These are phyloP conservation scores for Dendrobium nobile DNA, from an alignment of 106 monocot species.

Conservation along the genomic window DNA sequence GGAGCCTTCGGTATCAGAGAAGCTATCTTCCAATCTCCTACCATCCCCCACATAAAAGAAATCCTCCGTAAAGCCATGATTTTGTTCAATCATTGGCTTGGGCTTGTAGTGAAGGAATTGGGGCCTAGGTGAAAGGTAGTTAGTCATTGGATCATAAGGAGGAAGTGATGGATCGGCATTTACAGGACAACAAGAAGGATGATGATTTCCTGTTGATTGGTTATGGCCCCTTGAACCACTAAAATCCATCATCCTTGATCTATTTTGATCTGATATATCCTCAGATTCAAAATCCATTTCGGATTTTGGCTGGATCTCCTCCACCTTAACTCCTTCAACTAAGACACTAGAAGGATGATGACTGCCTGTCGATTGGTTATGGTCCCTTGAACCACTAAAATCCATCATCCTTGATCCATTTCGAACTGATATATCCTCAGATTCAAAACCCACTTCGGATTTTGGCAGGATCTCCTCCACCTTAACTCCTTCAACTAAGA, in stretches of 20 bases:
- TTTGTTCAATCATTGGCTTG: constrained; percentile 29
- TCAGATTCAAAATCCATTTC: constrained; percentile 11
- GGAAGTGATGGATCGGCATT: constrained; percentile 46
- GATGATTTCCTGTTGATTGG: not conserved
- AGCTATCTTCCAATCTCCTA: constrained; percentile 47
- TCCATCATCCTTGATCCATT: not conserved
- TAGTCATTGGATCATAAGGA: constrained; percentile 81
- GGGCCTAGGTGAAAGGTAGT: constrained; percentile 88
- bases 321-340: not conserved
- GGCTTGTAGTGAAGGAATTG: constrained; percentile 69
- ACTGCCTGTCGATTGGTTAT: not conserved
- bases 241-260: constrained; percentile 4
- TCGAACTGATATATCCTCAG: not conserved
- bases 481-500: not conserved
- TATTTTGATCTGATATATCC: not conserved
- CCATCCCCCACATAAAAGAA: constrained; percentile 16
- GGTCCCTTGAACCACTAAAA: not conserved
- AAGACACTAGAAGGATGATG: not conserved
- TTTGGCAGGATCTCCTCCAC: constrained; percentile 8
- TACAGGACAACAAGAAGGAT: constrained; percentile 15
- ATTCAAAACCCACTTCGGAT: constrained; percentile 10
- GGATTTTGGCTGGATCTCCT: constrained; percentile 10
- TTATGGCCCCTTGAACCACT: not conserved
- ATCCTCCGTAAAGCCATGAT: constrained; percentile 9
- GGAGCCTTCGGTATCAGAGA: constrained; percentile 37